Base-by-base conservation (phyloP, 805 yeast genomes). In the Cyberlindnera euphorbiae region DNA sequence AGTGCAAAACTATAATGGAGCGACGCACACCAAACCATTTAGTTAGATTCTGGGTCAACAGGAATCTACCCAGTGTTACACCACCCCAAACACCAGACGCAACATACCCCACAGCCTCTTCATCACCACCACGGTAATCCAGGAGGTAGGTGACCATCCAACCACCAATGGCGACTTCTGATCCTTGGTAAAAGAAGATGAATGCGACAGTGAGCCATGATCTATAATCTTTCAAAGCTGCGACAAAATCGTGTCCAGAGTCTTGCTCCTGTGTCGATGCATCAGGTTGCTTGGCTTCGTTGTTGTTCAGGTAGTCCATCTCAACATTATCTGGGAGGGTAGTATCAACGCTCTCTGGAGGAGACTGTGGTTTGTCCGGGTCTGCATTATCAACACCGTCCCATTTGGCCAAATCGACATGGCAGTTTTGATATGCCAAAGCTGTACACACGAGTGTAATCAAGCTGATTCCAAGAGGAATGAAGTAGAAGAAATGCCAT, bases 11-110 rank as follows among this genome's bases (percentile, higher is more conserved):
- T 11, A 64, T 44, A 28, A 71, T 67, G 3, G 69, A 64, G 40
- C 75, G 54, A 41, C 75, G 59, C 6, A 66, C 64, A 4, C 78
- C 78, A n/a, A 67, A 29, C 10, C 42, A 33, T 30, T 57, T 58
- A 35, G 66, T 66, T 11, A 68, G 46, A 1, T 53, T 44, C 14
- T 65, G 56, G 0, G 77, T 72, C n/a, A 78, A 57, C 3, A 64
- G 34, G 17, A 79, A 54, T 31, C 86, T 57, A 1, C 84, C 83
- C 8, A 74, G 26, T 0, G 83, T 73, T 21, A 79, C 57, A 12
- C 86, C 86, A 14, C 67, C 75, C 84, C 84, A 79, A 47, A 71
- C 75, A 0, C 83, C 84, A 9, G 82, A 70, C 0, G 79, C 69
- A 16, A 76, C 77, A 48, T 75, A 77, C 17, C 83, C 82, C 34